phyloP scores from a whole-genome alignment of 2,329 filamentous ascomycete genomes.

The Aspergillus sp. region DNA sequence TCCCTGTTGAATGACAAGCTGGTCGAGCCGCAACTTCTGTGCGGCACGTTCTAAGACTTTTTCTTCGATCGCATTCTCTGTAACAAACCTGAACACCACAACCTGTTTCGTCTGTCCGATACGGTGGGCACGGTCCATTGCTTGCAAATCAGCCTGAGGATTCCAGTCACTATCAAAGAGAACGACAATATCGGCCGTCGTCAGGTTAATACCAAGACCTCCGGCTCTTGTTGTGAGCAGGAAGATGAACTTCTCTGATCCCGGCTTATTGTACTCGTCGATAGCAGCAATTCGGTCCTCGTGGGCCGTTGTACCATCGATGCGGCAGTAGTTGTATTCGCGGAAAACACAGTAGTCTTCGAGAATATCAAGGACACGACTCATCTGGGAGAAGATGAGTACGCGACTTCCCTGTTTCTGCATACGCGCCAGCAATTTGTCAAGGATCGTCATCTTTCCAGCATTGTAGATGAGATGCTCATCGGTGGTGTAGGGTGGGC shows the following conservation, averaged over 20 bases:
- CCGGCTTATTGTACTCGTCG: conserved; percentile 96
- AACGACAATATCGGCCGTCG: conserved; percentile 90
- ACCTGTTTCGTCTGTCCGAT: conserved; percentile 99
- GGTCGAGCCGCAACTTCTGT: conserved; percentile 93
- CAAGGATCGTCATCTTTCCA: conserved; percentile 95
- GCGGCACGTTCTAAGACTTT: conserved; percentile 96
- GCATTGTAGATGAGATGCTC: conserved; percentile 92
- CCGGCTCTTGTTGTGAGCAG: conserved; percentile 92
- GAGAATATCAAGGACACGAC: conserved; percentile 90
- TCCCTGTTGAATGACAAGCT: conserved; percentile 96
- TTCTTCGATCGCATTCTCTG: conserved; percentile 97
- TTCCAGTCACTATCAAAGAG: conserved; percentile 99
- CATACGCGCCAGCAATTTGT: conserved; percentile 83
- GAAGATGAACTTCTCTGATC: conserved; percentile 95
- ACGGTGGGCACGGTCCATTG: conserved; percentile 97
- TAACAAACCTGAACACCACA: conserved; percentile 93
- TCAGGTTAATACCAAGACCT: conserved; percentile 95
- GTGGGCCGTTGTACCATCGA: conserved; percentile 93
- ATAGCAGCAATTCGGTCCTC: conserved; percentile 97
- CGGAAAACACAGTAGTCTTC: conserved; percentile 98
- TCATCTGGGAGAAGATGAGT: conserved; percentile 99
- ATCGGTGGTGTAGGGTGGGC: conserved; percentile 96
- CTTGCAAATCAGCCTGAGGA: conserved; percentile 94
- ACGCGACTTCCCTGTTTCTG: conserved; percentile 86
- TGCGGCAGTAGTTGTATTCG: conserved; percentile 92